Evolutionary conservation across 352 stramenopile genomes (phyloP).

Genomic region (Blastocystis sp.): DNA sequence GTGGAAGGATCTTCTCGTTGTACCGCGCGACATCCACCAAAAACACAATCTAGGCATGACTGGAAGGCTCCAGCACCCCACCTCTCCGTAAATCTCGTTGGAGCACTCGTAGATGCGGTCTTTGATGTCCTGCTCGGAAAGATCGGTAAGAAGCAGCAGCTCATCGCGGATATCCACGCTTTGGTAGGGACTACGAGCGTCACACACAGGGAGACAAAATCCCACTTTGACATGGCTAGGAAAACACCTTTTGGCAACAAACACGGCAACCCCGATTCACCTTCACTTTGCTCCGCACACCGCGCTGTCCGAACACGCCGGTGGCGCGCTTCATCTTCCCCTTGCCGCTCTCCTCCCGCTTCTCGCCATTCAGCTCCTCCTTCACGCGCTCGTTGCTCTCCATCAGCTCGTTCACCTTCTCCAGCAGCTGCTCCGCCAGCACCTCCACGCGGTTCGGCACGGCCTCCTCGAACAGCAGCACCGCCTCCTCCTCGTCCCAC

Average conservation of each 20-base stretch:
- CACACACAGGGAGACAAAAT: not conserved
- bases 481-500: too few relatives aligned
- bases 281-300: not conserved
- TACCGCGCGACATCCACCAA: conserved; percentile 51
- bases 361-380: conserved; percentile 40
- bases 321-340: not conserved
- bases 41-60: conserved; percentile 48
- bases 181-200: conserved; percentile 38
- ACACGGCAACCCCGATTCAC: not conserved
- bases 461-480: too few relatives aligned
- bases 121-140: conserved; percentile 20
- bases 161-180: conserved; percentile 57
- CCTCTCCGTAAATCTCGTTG: conserved; percentile 47
- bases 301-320: conserved; percentile 1
- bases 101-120: conserved; percentile 15
- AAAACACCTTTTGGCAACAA: not conserved
- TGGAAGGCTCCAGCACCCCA: not conserved
- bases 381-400: not conserved
- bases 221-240: conserved; percentile 38
- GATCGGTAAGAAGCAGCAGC: conserved; percentile 52
- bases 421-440: too few relatives aligned
- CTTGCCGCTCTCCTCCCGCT: conserved; percentile 3
- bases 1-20: conserved; percentile 19
- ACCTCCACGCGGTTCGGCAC: too few relatives aligned
- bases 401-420: too few relatives aligned